Percentiles rank a stretch among this genome's conserved stretches.
Conservation (phyloP, 2,329 filamentous ascomycete genomes). For the Venturia aucupariae region DNA sequence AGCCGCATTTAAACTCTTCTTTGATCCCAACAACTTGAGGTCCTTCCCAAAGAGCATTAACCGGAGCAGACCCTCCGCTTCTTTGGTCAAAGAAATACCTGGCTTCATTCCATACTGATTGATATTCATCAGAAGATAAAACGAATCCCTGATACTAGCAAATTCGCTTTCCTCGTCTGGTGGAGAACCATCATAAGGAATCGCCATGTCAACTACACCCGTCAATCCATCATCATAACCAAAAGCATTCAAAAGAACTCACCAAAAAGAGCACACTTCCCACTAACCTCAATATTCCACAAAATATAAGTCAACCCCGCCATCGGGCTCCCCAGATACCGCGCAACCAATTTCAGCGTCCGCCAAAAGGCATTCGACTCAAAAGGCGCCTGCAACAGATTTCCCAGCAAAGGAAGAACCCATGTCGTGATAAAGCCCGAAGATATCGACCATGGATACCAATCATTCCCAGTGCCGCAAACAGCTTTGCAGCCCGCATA, state of each 20-base stretch:
- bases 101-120: slow-evolving; percentile 15
- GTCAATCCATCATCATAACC: background rate
- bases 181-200: slow-evolving; percentile 7
- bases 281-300: slow-evolving; percentile 26
- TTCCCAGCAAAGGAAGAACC: slow-evolving; percentile 19
- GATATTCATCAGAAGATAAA: slow-evolving; percentile 14
- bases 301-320: slow-evolving; percentile 23
- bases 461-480: slow-evolving; percentile 17
- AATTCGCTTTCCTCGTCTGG: slow-evolving; percentile 9
- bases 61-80: slow-evolving; percentile 12
- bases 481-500: slow-evolving; percentile 9
- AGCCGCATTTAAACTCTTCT: background rate
- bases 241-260: background rate
- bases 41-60: slow-evolving; percentile 12
- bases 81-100: slow-evolving; percentile 11
- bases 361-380: slow-evolving; percentile 19
- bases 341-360: slow-evolving; percentile 17
- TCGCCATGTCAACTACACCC: slow-evolving; percentile 12
- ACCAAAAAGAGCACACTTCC: slow-evolving; percentile 21
- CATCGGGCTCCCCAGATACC: slow-evolving; percentile 24
- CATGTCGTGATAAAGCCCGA: slow-evolving; percentile 21
- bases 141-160: slow-evolving; percentile 8
- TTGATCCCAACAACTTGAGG: background rate
- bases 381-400: slow-evolving; percentile 20
- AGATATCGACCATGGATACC: slow-evolving; percentile 19